Evolutionary conservation across 306 rosid species (phyloP).

Genomic region (Echinosophora koreensis): DNA sequence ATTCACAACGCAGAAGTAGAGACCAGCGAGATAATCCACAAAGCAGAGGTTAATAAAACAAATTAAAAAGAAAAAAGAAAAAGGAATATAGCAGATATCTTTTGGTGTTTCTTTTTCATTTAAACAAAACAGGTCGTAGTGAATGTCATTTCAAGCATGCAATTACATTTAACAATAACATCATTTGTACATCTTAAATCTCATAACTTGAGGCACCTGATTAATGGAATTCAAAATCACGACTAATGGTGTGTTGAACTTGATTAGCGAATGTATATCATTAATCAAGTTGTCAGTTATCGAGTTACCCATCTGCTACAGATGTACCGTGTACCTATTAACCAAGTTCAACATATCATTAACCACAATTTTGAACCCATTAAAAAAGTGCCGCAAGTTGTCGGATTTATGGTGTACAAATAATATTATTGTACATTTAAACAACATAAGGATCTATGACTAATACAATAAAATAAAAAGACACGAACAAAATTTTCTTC

Average conservation of each 20-base stretch:
- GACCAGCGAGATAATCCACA: background rate
- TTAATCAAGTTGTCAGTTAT: too few species aligned
- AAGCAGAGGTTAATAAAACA: background rate
- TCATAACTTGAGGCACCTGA: too few species aligned
- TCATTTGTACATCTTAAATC: too few species aligned
- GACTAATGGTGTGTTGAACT: too few species aligned
- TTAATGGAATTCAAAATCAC: too few species aligned
- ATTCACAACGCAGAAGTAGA: background rate
- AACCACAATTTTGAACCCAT: too few species aligned
- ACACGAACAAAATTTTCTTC: conserved; percentile 10
- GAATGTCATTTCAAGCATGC: background rate
- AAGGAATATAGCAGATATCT: background rate
- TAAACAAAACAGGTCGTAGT: background rate
- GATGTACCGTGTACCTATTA: too few species aligned
- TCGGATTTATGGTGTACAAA: too few species aligned
- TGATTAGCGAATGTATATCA: too few species aligned
- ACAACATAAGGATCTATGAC: background rate
- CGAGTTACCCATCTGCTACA: too few species aligned
- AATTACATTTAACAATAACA: background rate
- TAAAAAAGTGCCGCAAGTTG: too few species aligned
- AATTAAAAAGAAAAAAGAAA: background rate
- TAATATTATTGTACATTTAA: background rate
- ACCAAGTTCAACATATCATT: too few species aligned
- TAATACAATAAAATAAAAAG: background rate
- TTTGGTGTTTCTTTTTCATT: background rate